Evolutionary conservation across 306 rosid genomes (phyloP), one percentile per base, ranked within the genome.

Genomic region (Vigna angularis): DNA sequence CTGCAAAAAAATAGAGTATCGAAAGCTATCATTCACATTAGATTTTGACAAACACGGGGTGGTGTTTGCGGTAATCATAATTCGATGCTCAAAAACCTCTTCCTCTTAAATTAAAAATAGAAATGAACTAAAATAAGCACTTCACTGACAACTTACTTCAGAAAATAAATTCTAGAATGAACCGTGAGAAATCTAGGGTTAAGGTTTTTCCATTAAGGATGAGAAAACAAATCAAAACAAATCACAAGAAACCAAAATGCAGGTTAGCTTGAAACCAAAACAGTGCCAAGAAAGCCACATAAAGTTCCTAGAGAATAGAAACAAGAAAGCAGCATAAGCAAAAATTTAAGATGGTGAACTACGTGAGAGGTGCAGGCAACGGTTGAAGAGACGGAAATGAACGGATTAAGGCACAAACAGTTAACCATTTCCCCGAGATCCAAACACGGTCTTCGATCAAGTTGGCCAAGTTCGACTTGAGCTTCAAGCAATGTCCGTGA

Each of bases 1-100:
- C 98, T 93, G 88, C 73, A 14, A 63, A 74, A 18, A 30, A 70
- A 62, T 36, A 15, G 15, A 70, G 57, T 10, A 32, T 32, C 45
- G 57, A 65, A 45, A 64, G 45, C 18, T 12, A 38, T 36, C 66
- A 13, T 44, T 56, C 24, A 64, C 48, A 53, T 63, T 16, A 28
- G 28, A 38, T 30, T 52, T 67, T 66, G 55, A n/a, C 9, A 13
- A 59, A 69, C 69, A 65, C 10, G 18, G 2, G 20, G 9, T 26
- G 70, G 38, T 50, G 73, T 62, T 40, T 34, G 69, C 14, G 64
- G 75, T 61, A 38, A 24, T 24, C 72, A 61, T 32, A 48, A 70
- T 44, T 30, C 32, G 11, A 18, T 17, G 42, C 47, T 26, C 17
- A 32, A 75, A 49, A 63, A n/a, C 58, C 34, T 51, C 14, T 28